Percentiles rank a stretch among this genome's conserved stretches.
phyloP scores from a whole-genome alignment of 129 eudicot genomes.

The Centella asiatica region DNA sequence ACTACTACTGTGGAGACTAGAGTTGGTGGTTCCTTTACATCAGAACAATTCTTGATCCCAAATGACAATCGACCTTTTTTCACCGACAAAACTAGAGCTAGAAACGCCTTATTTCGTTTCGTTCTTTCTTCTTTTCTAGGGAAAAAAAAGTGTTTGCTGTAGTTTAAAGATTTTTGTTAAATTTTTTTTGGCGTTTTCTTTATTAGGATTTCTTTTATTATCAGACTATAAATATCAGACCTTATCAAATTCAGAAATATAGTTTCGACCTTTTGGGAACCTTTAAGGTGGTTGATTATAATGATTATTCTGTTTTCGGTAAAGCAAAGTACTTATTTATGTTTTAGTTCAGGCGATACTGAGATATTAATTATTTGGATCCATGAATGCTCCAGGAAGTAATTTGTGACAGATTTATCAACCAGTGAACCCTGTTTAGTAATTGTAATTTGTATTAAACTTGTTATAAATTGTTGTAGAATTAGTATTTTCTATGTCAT shows the following conservation, averaged over 20 bases:
- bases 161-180: not conserved
- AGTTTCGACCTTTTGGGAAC: no score
- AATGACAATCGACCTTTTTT: not conserved
- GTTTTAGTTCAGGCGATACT: no score
- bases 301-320: not conserved
- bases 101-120: not conserved
- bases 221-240: no score
- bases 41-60: conserved; percentile 10
- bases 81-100: no score
- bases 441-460: no score
- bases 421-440: no score
- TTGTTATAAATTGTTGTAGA: no score
- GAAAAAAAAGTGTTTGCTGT: not conserved
- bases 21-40: conserved; percentile 1
- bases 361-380: not conserved
- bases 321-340: not conserved
- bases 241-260: no score
- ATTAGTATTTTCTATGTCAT: no score
- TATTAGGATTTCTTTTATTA: not conserved
- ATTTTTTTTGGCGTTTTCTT: conserved; percentile 6
- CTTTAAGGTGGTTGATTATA: not conserved
- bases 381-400: not conserved
- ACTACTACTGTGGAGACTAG: conserved; percentile 5
- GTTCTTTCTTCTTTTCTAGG: not conserved
- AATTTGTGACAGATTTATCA: not conserved